These are phyloP conservation scores for Neoboletus brunneissimus DNA, from an alignment of 768 basidiomycete genomes.

Conservation along the genomic window DNA sequence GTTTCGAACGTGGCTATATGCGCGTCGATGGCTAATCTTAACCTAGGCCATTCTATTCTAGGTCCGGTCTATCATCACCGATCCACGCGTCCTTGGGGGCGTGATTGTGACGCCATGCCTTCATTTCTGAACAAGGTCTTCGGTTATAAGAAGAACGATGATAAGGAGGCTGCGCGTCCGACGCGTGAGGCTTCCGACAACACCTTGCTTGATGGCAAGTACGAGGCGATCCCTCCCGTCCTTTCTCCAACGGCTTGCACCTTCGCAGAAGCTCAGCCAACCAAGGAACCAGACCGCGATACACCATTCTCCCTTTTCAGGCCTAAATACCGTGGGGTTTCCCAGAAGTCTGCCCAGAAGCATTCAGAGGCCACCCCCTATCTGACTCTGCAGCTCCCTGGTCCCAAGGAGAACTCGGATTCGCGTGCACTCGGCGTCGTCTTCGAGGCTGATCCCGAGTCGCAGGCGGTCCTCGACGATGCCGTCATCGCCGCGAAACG, in stretches of 20 bases:
- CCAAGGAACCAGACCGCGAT: constrained; percentile 43
- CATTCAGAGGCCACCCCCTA: constrained; percentile 42
- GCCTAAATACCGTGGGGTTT: constrained; percentile 41
- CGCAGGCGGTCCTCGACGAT: constrained; percentile 47
- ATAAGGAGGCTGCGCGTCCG: constrained; percentile 36
- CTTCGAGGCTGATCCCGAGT: constrained; percentile 58
- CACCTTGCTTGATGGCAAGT: constrained; percentile 68
- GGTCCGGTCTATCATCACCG: constrained; percentile 9
- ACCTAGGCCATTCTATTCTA: constrained; percentile 2
- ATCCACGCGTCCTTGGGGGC: constrained; percentile 13
- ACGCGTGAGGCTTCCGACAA: constrained; percentile 37
- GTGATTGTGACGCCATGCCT: constrained; percentile 39
- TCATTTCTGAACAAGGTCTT: constrained; percentile 78
- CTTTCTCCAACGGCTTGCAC: constrained; percentile 34
- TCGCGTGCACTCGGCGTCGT: constrained; percentile 52
- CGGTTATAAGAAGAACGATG: constrained; percentile 67
- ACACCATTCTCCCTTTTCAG: constrained; percentile 49
- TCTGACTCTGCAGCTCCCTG: constrained; percentile 61
- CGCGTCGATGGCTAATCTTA: constrained; percentile 3
- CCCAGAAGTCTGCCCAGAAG: constrained; percentile 37
- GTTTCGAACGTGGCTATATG: background rate
- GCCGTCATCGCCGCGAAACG: constrained; percentile 53
- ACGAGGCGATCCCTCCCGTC: constrained; percentile 61
- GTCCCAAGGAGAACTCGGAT: constrained; percentile 45
- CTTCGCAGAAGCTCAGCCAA: constrained; percentile 15